Percentiles rank a stretch among this genome's conserved stretches.
These are phyloP conservation scores for Didymella pinodella DNA, from an alignment of 2,329 filamentous ascomycete species.

Conservation along the genomic window DNA sequence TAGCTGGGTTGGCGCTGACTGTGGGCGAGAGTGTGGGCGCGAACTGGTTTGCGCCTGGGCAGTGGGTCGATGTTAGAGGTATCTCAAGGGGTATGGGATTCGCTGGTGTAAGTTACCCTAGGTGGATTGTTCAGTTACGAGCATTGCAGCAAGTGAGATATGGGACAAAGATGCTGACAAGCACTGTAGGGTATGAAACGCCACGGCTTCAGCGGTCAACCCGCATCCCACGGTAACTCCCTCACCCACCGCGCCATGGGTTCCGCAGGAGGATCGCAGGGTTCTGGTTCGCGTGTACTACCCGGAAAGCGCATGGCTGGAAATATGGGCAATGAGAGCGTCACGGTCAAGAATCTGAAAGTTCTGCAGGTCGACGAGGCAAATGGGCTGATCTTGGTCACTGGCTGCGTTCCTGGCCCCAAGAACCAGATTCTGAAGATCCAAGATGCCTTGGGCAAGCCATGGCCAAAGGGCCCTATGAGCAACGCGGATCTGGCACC, in stretches of 20 bases:
- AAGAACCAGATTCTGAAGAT: constrained; percentile 86
- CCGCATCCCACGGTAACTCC: constrained; percentile 92
- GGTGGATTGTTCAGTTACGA: not conserved
- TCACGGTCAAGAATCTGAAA: constrained; percentile 90
- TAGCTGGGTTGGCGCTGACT: constrained; percentile 73
- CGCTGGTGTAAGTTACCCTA: constrained; percentile 67
- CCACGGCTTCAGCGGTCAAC: constrained; percentile 88
- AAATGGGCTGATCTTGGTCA: constrained; percentile 87
- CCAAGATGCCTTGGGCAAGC: constrained; percentile 91
- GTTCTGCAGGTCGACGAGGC: constrained; percentile 87
- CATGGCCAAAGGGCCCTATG: constrained; percentile 66
- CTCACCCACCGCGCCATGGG: constrained; percentile 92
- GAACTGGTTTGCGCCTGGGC: constrained; percentile 90
- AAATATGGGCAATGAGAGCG: constrained; percentile 87
- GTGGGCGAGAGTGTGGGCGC: constrained; percentile 80
- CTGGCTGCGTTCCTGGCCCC: constrained; percentile 83
- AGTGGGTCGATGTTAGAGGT: constrained; percentile 85
- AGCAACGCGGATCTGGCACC: constrained; percentile 33
- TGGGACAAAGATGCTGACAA: constrained; percentile 12
- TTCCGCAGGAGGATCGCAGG: constrained; percentile 87
- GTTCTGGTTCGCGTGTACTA: constrained; percentile 87
- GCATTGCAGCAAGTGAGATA: too few relatives aligned
- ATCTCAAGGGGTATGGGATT: constrained; percentile 90
- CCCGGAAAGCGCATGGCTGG: constrained; percentile 99
- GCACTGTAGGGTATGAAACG: constrained; percentile 81